Evolutionary conservation across 1,139 yeast genomes (phyloP), one percentile per base, ranked within the genome.

Genomic region (Debaryomyces singareniensis): DNA sequence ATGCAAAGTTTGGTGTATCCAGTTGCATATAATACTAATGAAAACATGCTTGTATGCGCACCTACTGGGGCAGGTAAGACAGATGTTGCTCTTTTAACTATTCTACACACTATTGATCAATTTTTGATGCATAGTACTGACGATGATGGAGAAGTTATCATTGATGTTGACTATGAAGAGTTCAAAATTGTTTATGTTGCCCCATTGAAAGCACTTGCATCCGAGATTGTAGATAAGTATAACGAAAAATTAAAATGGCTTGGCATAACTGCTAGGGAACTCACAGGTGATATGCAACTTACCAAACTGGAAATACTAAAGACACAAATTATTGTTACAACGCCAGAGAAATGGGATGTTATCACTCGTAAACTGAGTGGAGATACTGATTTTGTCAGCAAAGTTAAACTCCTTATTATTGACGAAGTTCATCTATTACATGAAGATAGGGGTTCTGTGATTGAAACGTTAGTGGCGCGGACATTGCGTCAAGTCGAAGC

Each of bases 61-160:
- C 99, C 99, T 2, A 91, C 99, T 0, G 98, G 99, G 68, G 97
- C 98, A 5, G 99, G 99, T 71, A 91, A 91, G 50, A 93, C 99
- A 0, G 97, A 93, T 53, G 95, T 93, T 24, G 99, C 99, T 0
- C 61, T 93, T 45, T 60, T 91, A 25, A 69, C 97, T 0, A 78
- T 91, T 45, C 62, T 93, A 32, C 85, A 82, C 44, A 75, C 93
- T 0, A 80, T 91, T n/a, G 73, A 78, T 26, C 91, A 85, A 47
- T 75, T 61, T 44, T 60, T 69, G 6, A 68, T 67, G 20, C 81
- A 61, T 48, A 49, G 58, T 16, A 53, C 40, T 51, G 65, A 53
- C 33, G 71, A 69, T 13, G 75, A 68, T 18, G 76, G 74, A 2
- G 55, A 56, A 16, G 59, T 71, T 2, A 65, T 71, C 10, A 60